phyloP scores from a whole-genome alignment of 225 moss, liverwort and hornwort genomes.

The Sphagnum contortum region DNA sequence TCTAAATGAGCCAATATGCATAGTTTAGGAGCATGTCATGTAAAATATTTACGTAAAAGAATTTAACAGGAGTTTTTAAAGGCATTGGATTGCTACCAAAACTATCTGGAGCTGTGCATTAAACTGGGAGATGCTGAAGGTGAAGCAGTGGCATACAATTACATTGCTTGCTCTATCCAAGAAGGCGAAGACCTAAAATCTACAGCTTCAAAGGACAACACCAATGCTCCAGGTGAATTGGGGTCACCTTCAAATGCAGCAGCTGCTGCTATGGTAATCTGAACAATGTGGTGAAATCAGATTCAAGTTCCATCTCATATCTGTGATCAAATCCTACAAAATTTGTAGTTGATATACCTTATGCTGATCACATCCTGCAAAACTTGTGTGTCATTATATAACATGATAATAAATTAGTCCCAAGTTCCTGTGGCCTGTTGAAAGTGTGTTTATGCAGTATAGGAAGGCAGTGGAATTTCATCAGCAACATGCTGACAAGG shows the following conservation, averaged over 20 bases:
- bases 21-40: too few species aligned
- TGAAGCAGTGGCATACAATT: slow-evolving; percentile 42
- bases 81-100: slow-evolving; percentile 32
- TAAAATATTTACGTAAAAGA: too few species aligned
- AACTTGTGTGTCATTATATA: too few species aligned
- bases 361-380: not conserved
- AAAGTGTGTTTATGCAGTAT: slow-evolving; percentile 27
- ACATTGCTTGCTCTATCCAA: slow-evolving; percentile 50
- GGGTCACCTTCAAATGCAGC: not conserved
- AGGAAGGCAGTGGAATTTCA: slow-evolving; percentile 65
- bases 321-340: too few species aligned
- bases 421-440: too few species aligned
- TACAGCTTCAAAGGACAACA: slow-evolving; percentile 22
- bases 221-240: not conserved
- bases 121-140: slow-evolving; percentile 37
- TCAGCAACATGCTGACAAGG: slow-evolving; percentile 40
- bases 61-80: slow-evolving; percentile 36
- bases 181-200: slow-evolving; percentile 39
- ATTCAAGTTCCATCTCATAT: too few species aligned
- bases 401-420: too few species aligned
- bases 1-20: too few species aligned
- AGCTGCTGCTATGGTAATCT: not conserved
- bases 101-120: slow-evolving; percentile 37
- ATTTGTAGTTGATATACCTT: not conserved
- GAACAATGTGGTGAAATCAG: too few species aligned